These are phyloP conservation scores for Glonium stellatum DNA, from an alignment of 495 filamentous ascomycete genomes.

Conservation along the genomic window DNA sequence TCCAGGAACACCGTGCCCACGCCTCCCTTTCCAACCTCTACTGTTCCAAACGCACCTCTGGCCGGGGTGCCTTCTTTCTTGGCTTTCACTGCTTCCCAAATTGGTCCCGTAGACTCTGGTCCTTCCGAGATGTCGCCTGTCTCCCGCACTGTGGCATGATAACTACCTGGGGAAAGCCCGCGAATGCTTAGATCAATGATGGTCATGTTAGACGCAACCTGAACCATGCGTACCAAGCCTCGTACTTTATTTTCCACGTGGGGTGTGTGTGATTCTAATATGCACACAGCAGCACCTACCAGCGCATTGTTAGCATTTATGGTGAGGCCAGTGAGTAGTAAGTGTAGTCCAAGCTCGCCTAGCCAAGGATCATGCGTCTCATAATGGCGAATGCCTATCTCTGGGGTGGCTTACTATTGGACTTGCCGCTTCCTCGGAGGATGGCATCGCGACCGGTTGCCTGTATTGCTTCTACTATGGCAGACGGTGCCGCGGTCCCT, in stretches of 20 bases:
- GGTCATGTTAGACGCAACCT: conserved; percentile 51
- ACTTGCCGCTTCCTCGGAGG: conserved; percentile 75
- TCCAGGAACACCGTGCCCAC: conserved; percentile 72
- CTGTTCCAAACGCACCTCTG: conserved; percentile 63
- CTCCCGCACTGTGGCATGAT: conserved; percentile 74
- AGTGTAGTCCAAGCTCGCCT: too few relatives aligned
- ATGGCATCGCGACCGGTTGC: conserved; percentile 88
- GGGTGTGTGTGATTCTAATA: conserved; percentile 79
- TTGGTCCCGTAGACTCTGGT: conserved; percentile 67
- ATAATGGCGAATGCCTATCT: too few relatives aligned
- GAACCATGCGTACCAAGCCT: conserved; percentile 40
- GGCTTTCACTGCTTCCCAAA: conserved; percentile 61
- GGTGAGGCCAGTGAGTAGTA: neutral
- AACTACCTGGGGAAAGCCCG: conserved; percentile 73
- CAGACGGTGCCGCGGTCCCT: conserved; percentile 75
- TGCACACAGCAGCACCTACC: conserved; percentile 85
- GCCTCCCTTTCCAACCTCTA: conserved; percentile 63
- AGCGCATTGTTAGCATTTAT: conserved; percentile 16
- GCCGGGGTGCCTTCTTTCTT: conserved; percentile 44
- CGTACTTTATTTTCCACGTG: conserved; percentile 35
- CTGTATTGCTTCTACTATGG: conserved; percentile 83
- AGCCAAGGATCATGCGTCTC: too few relatives aligned
- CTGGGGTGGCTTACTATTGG: conserved; percentile 61
- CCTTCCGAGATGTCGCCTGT: conserved; percentile 86
- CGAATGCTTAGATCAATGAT: conserved; percentile 82